Conservation (phyloP, 2,329 filamentous ascomycete species). For the Penicillium italicum region DNA sequence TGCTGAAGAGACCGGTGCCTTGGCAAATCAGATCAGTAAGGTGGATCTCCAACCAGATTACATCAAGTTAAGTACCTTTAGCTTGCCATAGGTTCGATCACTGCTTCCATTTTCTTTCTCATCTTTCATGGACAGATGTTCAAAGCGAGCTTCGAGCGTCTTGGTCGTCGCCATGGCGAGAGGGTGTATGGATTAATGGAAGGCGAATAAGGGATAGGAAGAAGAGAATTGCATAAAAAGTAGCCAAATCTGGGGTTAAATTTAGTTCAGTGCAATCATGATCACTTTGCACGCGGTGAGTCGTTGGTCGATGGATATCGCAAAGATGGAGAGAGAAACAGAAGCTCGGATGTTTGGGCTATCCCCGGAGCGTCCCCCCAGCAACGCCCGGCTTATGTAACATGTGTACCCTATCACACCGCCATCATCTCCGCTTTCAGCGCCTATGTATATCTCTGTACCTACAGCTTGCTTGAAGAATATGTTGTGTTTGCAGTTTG, state of each 20-base stretch:
- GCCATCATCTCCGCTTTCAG: not conserved
- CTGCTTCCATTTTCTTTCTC: constrained; percentile 68
- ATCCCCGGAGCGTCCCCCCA: constrained; percentile 14
- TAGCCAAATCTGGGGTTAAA: not conserved
- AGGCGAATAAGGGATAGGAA: constrained; percentile 8
- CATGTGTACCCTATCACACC: not conserved
- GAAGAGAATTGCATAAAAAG: constrained; percentile 1
- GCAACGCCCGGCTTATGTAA: constrained; percentile 16
- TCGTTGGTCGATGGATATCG: constrained; percentile 10
- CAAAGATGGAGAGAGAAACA: constrained; percentile 10
- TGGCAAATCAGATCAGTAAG: constrained; percentile 28
- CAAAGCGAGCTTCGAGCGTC: constrained; percentile 79
- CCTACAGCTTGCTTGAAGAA: not conserved
- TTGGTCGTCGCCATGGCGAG: constrained; percentile 67
- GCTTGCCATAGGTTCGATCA: constrained; percentile 61
- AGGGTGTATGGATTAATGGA: constrained; percentile 1
- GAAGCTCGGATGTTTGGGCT: constrained; percentile 20
- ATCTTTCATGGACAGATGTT: constrained; percentile 84
- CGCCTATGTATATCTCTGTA: not conserved
- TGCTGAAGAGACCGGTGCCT: constrained; percentile 46
- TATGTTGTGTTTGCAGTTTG: not conserved
- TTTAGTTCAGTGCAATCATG: constrained; percentile 11
- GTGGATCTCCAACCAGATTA: not conserved
- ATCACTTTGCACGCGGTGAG: constrained; percentile 6
- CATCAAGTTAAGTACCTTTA: constrained; percentile 60